These are phyloP conservation scores for Astraeus odoratus DNA, from an alignment of 768 basidiomycete species.

Conservation along the genomic window DNA sequence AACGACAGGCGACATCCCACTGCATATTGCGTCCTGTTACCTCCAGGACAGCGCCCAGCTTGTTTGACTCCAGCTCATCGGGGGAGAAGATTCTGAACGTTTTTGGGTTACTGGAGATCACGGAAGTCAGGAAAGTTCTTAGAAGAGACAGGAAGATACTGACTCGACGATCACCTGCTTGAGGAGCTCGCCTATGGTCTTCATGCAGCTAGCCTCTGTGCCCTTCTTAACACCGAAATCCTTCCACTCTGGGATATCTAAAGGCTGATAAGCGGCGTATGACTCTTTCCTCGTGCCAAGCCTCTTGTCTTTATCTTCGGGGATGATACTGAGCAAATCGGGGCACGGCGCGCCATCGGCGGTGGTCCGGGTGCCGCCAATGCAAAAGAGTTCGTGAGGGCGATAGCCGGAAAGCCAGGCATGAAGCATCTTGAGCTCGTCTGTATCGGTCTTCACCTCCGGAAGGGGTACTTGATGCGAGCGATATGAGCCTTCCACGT, in stretches of 20 bases:
- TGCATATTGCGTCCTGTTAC: conserved; percentile 71
- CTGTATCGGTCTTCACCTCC: conserved; percentile 51
- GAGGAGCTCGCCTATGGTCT: conserved; percentile 52
- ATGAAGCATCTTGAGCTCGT: conserved; percentile 58
- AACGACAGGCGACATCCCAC: conserved; percentile 68
- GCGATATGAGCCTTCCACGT: conserved; percentile 75
- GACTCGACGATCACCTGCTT: conserved; percentile 50
- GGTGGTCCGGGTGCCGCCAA: not conserved
- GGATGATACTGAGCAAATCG: conserved; percentile 55
- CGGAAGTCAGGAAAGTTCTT: not conserved
- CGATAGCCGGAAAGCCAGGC: conserved; percentile 71
- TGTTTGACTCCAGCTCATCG: conserved; percentile 83
- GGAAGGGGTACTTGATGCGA: conserved; percentile 89
- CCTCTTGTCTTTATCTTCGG: conserved; percentile 46
- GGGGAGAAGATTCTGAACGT: conserved; percentile 88
- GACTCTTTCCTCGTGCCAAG: conserved; percentile 67
- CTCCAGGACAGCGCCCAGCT: conserved; percentile 75
- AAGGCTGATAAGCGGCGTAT: conserved; percentile 53
- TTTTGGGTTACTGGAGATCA: conserved; percentile 52
- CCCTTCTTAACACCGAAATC: conserved; percentile 45
- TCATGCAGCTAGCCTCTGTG: conserved; percentile 70
- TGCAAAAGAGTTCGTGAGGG: conserved; percentile 60
- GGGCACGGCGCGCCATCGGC: conserved; percentile 44
- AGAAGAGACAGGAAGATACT: conserved; percentile 10
- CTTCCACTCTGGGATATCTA: conserved; percentile 64